Evolutionary conservation across 1,139 yeast species (phyloP), one percentile per base, ranked within the genome.

Genomic region (Kodamaea arcana): DNA sequence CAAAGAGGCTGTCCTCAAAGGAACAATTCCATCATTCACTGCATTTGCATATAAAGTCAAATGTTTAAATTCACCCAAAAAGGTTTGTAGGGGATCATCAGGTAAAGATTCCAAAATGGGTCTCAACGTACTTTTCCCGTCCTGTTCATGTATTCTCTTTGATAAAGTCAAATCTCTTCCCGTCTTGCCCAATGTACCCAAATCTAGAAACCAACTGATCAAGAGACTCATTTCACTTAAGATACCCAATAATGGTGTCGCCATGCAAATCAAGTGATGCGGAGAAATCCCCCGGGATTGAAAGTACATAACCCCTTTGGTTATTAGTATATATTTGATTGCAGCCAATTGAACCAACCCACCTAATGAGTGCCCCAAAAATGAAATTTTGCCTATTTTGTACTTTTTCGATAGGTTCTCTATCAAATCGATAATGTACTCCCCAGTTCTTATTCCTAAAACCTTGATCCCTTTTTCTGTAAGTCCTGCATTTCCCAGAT

Each of bases 171-270:
- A 43, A 36, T 55, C 60, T 9, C 58, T 47, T 2, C 60, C 60
- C 1, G 59, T 54, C 24, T 52, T 52, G 5, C 60, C 60, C 24
- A 55, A 39, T 3, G 58, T 54, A 3, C 60, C 60, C 24, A 55
- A 32, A 31, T 52, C 58, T 31, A 55, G 44, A 28, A 54, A 51
- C 56, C 57, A 52, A 29, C 46, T 40, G 25, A 55, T 54, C 34
- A 46, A 29, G 14, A 53, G 42, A 31, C 54, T 54, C 54, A 53
- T 50, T 27, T 55, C 60, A 31, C 51, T 50, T 30, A 54, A 39
- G 2, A 54, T 44, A 2, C 60, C 60, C 15, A 55, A 45, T 33
- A 55, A 40, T 1, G 60, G 60, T 29, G 52, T 46, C 12, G 60
- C 60, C 51, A 55, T 36, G 18, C 50, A 47, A 15, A 55, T 50